These are phyloP conservation scores for Pseudocercospora cruenta DNA, from an alignment of 2,329 filamentous ascomycete genomes.

Conservation along the genomic window DNA sequence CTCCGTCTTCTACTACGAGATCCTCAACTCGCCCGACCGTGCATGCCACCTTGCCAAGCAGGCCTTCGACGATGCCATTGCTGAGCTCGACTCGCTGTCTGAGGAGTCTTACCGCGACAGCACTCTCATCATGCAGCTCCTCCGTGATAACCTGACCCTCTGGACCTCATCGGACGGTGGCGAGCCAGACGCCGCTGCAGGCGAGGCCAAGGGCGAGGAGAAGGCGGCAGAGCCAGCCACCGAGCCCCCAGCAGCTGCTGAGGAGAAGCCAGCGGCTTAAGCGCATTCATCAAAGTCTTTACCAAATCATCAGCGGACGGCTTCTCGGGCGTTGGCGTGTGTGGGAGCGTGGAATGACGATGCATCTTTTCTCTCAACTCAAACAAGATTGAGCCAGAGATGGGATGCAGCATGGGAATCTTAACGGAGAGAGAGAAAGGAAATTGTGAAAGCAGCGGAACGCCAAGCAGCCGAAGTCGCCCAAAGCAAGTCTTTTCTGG, in stretches of 20 bases:
- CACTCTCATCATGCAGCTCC: slow-evolving; percentile 98
- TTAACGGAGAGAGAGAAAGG: slow-evolving; percentile 16
- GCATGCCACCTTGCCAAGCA: slow-evolving; percentile 99
- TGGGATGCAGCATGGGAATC: slow-evolving; percentile 15
- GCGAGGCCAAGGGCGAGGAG: slow-evolving; percentile 55
- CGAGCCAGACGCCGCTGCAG: slow-evolving; percentile 70
- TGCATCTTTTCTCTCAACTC: slow-evolving; percentile 23
- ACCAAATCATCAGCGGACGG: slow-evolving; percentile 23
- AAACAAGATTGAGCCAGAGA: slow-evolving; percentile 12
- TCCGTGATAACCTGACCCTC: slow-evolving; percentile 96
- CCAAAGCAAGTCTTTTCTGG: background rate
- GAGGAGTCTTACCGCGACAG: slow-evolving; percentile 99
- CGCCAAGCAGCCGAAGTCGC: background rate
- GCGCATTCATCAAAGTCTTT: slow-evolving; percentile 17
- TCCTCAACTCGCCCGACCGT: slow-evolving; percentile 95
- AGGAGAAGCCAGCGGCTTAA: slow-evolving; percentile 32
- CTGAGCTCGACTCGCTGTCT: slow-evolving; percentile 95
- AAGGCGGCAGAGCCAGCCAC: slow-evolving; percentile 47
- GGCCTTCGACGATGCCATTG: slow-evolving; percentile 97
- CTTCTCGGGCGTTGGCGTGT: slow-evolving; percentile 26
- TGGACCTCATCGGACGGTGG: slow-evolving; percentile 93
- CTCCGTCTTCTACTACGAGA: slow-evolving; percentile 99
- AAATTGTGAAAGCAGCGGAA: background rate
- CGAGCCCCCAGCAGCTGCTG: slow-evolving; percentile 49
- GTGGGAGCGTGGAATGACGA: slow-evolving; percentile 22